Evolutionary conservation across 2,329 filamentous ascomycete species (phyloP).

Genomic region (Cladosporium oxysporum): DNA sequence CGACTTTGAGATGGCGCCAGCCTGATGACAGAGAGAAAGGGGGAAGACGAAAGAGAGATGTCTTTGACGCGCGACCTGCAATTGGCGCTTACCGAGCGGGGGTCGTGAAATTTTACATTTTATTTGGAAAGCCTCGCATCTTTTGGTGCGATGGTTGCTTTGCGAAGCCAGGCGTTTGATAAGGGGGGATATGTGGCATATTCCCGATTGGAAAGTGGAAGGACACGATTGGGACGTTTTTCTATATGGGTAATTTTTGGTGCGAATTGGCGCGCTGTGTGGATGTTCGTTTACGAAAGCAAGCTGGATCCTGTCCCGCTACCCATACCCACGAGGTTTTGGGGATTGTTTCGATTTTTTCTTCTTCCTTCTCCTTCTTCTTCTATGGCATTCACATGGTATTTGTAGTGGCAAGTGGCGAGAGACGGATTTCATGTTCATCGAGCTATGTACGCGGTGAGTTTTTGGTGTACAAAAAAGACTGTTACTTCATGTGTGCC

Average conservation of each 20-base stretch:
- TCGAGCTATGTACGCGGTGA: not conserved
- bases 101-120: not conserved
- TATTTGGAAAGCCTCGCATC: constrained; percentile 1
- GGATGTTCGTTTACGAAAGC: not conserved
- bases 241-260: not conserved
- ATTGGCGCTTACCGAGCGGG: not conserved
- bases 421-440: not conserved
- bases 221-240: not conserved
- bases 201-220: not conserved
- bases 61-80: not conserved
- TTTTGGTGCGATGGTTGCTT: constrained; percentile 1
- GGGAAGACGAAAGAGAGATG: not conserved
- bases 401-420: not conserved
- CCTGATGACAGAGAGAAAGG: not conserved
- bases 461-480: not conserved
- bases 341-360: not conserved
- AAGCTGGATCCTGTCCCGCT: not conserved
- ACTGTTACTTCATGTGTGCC: not conserved
- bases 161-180: constrained; percentile 12
- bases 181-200: not conserved
- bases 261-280: not conserved
- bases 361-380: not conserved
- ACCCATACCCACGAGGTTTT: not conserved
- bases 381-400: not conserved
- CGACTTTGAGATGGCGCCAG: constrained; percentile 24